phyloP scores from a whole-genome alignment of 164 flowering plant genomes.

The Dillenia suffruticosa region DNA sequence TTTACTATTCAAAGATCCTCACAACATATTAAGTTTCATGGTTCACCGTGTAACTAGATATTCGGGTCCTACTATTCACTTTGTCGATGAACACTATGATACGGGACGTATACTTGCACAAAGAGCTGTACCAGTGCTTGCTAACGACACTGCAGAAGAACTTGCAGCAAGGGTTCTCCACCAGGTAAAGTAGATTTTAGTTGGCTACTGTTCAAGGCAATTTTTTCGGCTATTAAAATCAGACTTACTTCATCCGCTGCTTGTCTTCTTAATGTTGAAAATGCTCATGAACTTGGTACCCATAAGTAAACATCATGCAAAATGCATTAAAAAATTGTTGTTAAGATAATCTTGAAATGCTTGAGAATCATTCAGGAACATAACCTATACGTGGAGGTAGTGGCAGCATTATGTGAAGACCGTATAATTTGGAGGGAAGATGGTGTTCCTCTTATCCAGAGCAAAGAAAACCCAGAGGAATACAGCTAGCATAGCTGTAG shows the following conservation, averaged over 20 bases:
- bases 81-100: slow-evolving; percentile 91
- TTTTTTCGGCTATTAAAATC: neutral
- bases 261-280: too few relatives aligned
- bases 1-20: neutral
- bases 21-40: neutral
- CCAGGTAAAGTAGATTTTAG: slow-evolving; percentile 38
- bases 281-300: too few relatives aligned
- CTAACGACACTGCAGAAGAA: slow-evolving; percentile 69
- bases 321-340: neutral
- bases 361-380: slow-evolving; percentile 51
- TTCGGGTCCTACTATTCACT: slow-evolving; percentile 88
- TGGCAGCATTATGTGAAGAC: slow-evolving; percentile 70
- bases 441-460: slow-evolving; percentile 76
- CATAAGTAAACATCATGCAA: too few relatives aligned
- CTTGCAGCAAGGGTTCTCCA: slow-evolving; percentile 81
- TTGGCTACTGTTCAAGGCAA: neutral
- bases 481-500: slow-evolving; percentile 18
- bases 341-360: too few relatives aligned
- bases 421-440: slow-evolving; percentile 79
- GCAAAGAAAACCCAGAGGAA: slow-evolving; percentile 47
- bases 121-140: slow-evolving; percentile 72
- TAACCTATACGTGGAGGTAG: slow-evolving; percentile 61
- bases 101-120: slow-evolving; percentile 90
- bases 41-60: slow-evolving; percentile 31
- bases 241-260: too few relatives aligned